A percentile compares a stretch with the other conserved stretches of the same genome.
phyloP scores from a whole-genome alignment of 805 yeast species.

The Tetrapisispora namnaoensis region DNA sequence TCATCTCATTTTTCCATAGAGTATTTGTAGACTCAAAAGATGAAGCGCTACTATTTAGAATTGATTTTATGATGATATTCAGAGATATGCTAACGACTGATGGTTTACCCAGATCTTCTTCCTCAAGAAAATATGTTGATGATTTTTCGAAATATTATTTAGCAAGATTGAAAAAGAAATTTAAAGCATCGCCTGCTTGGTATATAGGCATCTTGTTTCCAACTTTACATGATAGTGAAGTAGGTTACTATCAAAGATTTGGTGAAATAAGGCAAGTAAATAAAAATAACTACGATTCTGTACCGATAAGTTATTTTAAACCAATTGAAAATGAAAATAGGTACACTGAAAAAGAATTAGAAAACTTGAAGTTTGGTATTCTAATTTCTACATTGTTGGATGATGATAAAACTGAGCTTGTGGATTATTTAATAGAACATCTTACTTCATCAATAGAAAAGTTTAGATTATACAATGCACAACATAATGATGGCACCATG shows the following conservation, averaged over 20 bases:
- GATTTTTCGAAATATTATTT: slow-evolving; percentile 58
- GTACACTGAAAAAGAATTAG: slow-evolving; percentile 13
- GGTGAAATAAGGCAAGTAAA: slow-evolving; percentile 29
- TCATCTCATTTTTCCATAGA: slow-evolving; percentile 61
- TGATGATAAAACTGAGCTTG: slow-evolving; percentile 18
- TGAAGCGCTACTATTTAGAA: slow-evolving; percentile 47
- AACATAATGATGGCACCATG: slow-evolving; percentile 6
- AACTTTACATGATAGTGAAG: slow-evolving; percentile 37
- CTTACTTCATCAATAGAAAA: slow-evolving; percentile 10
- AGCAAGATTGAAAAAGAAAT: slow-evolving; percentile 42
- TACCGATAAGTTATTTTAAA: slow-evolving; percentile 19
- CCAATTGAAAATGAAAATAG: slow-evolving; percentile 16
- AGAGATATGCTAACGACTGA: slow-evolving; percentile 43
- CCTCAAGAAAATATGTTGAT: slow-evolving; percentile 49
- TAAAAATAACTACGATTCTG: slow-evolving; percentile 9
- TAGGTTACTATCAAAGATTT: slow-evolving; percentile 36
- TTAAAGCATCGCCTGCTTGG: slow-evolving; percentile 42
- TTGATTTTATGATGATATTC: slow-evolving; percentile 61
- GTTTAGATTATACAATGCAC: slow-evolving; percentile 12
- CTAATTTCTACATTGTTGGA: slow-evolving; percentile 27
- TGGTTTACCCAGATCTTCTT: slow-evolving; percentile 38
- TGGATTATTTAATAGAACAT: slow-evolving; percentile 15
- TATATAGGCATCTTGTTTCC: slow-evolving; percentile 62
- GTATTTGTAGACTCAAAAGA: slow-evolving; percentile 55
- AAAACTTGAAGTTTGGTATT: slow-evolving; percentile 25